phyloP scores from a whole-genome alignment of 2,329 filamentous ascomycete species.

The Pseudogymnoascus sp. region DNA sequence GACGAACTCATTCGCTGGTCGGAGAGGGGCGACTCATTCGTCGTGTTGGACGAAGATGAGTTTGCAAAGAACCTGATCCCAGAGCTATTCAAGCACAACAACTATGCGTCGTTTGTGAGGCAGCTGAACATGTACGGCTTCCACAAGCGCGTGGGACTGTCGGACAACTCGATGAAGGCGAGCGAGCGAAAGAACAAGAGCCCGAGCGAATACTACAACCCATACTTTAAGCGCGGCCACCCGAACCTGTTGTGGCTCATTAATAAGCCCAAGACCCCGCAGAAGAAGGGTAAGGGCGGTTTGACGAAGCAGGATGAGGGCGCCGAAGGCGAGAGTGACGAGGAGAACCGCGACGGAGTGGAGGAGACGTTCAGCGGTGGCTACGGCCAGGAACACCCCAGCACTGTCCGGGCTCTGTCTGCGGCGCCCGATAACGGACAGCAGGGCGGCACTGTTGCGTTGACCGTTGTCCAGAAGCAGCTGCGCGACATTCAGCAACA shows the following conservation, averaged over 20 bases:
- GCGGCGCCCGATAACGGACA: constrained; percentile 40
- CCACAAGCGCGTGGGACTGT: constrained; percentile 71
- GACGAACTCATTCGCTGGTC: constrained; percentile 96
- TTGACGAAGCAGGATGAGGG: constrained; percentile 53
- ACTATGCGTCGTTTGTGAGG: constrained; percentile 69
- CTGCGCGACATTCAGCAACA: constrained; percentile 75
- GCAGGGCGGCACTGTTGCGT: constrained; percentile 27
- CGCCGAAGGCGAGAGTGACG: constrained; percentile 64
- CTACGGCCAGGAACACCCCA: constrained; percentile 38
- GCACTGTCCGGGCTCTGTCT: constrained; percentile 27
- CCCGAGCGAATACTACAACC: constrained; percentile 95
- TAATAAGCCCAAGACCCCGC: constrained; percentile 72
- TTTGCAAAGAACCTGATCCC: constrained; percentile 68
- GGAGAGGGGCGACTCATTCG: constrained; percentile 90
- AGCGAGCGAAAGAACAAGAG: constrained; percentile 97
- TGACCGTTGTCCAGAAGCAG: constrained; percentile 62
- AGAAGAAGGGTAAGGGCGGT: constrained; percentile 43
- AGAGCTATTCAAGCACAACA: constrained; percentile 72
- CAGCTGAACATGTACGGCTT: constrained; percentile 62
- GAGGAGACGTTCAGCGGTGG: constrained; percentile 31
- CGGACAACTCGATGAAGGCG: constrained; percentile 95
- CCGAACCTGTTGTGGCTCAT: constrained; percentile 93
- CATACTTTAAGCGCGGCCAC: constrained; percentile 87
- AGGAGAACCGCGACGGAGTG: constrained; percentile 42
- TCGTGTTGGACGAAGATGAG: constrained; percentile 92